phyloP scores from a whole-genome alignment of 768 basidiomycete genomes.

The Mycena capillaripes region DNA sequence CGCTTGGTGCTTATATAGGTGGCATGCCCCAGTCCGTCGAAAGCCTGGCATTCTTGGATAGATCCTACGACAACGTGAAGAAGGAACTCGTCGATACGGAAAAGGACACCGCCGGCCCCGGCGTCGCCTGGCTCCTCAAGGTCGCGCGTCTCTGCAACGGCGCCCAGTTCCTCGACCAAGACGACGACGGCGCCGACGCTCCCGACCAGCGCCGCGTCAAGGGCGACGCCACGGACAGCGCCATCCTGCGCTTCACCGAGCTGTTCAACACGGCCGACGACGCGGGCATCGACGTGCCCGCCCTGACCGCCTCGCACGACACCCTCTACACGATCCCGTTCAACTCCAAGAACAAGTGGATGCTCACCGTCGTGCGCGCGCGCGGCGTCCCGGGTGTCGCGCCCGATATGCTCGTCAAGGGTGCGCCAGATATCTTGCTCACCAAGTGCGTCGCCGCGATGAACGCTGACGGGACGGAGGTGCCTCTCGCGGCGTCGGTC shows the following conservation, averaged over 20 bases:
- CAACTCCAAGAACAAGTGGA: conserved; percentile 71
- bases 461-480: conserved; percentile 48
- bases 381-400: neutral
- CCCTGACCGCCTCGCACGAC: too few species aligned
- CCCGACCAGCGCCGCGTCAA: conserved; percentile 51
- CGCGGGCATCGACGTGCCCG: conserved; percentile 35
- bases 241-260: conserved; percentile 65
- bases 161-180: conserved; percentile 59
- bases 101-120: neutral
- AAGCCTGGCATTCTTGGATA: conserved; percentile 53
- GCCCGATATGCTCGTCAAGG: conserved; percentile 63
- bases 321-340: conserved; percentile 56
- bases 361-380: conserved; percentile 58
- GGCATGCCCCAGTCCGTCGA: conserved; percentile 55
- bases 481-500: conserved; percentile 44
- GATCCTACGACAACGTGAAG: neutral
- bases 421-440: conserved; percentile 71
- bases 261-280: conserved; percentile 41
- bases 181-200: conserved; percentile 40
- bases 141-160: conserved; percentile 71
- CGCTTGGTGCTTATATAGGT: neutral
- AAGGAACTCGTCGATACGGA: conserved; percentile 2
- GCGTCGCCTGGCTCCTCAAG: conserved; percentile 28
- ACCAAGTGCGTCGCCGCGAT: conserved; percentile 52
- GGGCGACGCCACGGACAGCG: conserved; percentile 68